Evolutionary conservation across 257 asterid genomes (phyloP).

Genomic region (Petunia axillaris): DNA sequence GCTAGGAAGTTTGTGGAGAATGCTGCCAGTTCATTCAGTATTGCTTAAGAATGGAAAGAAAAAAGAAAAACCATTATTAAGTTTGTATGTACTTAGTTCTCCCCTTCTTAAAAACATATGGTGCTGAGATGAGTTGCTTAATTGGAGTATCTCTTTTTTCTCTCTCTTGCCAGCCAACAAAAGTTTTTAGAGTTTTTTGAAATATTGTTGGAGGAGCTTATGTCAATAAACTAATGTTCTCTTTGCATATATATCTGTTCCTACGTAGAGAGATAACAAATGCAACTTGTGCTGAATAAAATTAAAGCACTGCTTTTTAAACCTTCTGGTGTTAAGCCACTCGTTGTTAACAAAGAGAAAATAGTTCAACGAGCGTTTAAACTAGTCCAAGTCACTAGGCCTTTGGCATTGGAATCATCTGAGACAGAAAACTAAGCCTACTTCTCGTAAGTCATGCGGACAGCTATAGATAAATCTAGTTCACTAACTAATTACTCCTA

Average conservation of each 20-base stretch:
- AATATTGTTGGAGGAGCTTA: conserved; percentile 22
- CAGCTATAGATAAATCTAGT: too few species aligned
- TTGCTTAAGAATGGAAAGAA: conserved; percentile 51
- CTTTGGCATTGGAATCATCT: too few species aligned
- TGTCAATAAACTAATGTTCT: conserved; percentile 12
- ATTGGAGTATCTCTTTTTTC: conserved; percentile 10
- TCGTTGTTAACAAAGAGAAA: too few species aligned
- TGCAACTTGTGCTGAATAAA: too few species aligned
- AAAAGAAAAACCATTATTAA: conserved; percentile 4
- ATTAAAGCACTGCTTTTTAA: not conserved
- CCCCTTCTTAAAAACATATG: conserved; percentile 20
- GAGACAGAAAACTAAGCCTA: too few species aligned
- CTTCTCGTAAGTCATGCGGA: too few species aligned
- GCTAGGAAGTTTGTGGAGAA: conserved; percentile 79
- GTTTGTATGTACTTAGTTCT: conserved; percentile 36
- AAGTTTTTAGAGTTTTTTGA: not conserved
- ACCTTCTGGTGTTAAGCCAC: too few species aligned
- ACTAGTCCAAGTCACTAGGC: too few species aligned
- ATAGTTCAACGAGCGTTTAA: too few species aligned
- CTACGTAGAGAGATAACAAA: too few species aligned
- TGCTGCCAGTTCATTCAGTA: conserved; percentile 72
- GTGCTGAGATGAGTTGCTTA: conserved; percentile 33
- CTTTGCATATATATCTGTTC: not conserved
- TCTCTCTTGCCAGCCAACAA: not conserved
- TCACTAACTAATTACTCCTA: too few species aligned